Base-by-base conservation (phyloP, 331 rosid species). In the Phaseolus coccineus region DNA sequence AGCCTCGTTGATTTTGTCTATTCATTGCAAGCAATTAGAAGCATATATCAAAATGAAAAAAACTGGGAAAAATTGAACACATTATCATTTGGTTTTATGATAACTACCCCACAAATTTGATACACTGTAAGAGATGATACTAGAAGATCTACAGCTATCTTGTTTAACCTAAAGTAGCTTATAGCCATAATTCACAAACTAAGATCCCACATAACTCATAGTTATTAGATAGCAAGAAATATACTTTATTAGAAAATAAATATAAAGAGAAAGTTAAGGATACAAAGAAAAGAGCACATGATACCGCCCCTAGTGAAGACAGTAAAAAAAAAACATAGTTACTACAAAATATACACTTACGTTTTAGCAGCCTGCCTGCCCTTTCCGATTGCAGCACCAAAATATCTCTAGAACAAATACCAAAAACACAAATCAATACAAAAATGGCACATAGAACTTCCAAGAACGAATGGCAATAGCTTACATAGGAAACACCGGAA, bases 361-460 rank as follows among this genome's bases (percentile, higher is more conserved):
- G 98, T 96, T 85, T 96, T 96, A 46, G 99, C 99, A 63, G 98
- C 97, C 80, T 93, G 99, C 67, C 98, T 91, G 39, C 99, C 99
- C 83, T 96, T 96, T 69, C 99, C 99, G 35, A 96, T 96, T 72
- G 99, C 99, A 77, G 99, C 98, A 67, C 99, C 99, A 77, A 93
- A 96, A 84, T 96, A 96, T 81, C 93, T 90, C 97, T 94, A 53
- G 15, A 87, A 81, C 44, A 81, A 66, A 85, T 35, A 44, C 44
- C 76, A 67, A 84, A 86, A 33, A 72, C 71, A 57, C 48, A 83
- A 39, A 81, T 84, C 39, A 73, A 65, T 75, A 80, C 22, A 81
- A 73, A 69, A 68, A 8, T 22, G 35, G 16, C 73, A 62, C 31
- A 22, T 6, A 19, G 52, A 62, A 33, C 82, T 37, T 24, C 16